phyloP scores from a whole-genome alignment of 1,284 basidiomycete species.

The Rhodotorula sp. region DNA sequence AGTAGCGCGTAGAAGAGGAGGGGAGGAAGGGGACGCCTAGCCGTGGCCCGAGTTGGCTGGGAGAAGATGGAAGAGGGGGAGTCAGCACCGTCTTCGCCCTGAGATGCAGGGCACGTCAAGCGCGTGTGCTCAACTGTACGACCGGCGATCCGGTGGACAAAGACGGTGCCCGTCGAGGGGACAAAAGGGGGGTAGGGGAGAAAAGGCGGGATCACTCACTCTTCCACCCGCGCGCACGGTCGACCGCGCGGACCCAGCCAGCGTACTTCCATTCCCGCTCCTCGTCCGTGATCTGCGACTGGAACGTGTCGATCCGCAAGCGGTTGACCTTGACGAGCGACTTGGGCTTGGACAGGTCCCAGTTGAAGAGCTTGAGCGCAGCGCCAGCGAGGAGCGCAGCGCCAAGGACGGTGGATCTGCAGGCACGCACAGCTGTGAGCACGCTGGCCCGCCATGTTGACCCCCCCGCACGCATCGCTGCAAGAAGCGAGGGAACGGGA shows the following conservation, averaged over 20 bases:
- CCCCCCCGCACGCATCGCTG: too few relatives aligned
- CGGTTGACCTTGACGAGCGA: constrained; percentile 89
- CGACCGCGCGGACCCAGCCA: constrained; percentile 82
- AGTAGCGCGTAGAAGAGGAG: neutral
- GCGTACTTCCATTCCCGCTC: constrained; percentile 55
- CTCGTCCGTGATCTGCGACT: constrained; percentile 62
- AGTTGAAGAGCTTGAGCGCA: constrained; percentile 87
- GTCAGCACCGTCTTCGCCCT: neutral
- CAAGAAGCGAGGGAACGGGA: neutral
- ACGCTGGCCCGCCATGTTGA: too few relatives aligned
- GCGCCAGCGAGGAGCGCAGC: constrained; percentile 92
- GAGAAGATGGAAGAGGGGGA: neutral
- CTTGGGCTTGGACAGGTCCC: constrained; percentile 83
- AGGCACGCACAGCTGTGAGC: neutral
- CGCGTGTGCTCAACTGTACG: neutral
- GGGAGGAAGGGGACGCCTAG: neutral
- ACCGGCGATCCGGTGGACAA: too few relatives aligned
- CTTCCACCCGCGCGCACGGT: constrained; percentile 74
- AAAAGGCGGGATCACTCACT: constrained; percentile 21
- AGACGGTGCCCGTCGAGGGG: neutral
- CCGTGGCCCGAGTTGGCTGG: constrained; percentile 40
- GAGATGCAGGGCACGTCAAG: neutral
- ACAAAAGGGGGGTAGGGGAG: neutral
- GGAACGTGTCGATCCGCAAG: constrained; percentile 72
- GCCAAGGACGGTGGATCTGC: constrained; percentile 89